Percentiles rank a stretch among this genome's conserved stretches.
phyloP scores from a whole-genome alignment of 2,329 filamentous ascomycete species.

The Cladosporium sp. region DNA sequence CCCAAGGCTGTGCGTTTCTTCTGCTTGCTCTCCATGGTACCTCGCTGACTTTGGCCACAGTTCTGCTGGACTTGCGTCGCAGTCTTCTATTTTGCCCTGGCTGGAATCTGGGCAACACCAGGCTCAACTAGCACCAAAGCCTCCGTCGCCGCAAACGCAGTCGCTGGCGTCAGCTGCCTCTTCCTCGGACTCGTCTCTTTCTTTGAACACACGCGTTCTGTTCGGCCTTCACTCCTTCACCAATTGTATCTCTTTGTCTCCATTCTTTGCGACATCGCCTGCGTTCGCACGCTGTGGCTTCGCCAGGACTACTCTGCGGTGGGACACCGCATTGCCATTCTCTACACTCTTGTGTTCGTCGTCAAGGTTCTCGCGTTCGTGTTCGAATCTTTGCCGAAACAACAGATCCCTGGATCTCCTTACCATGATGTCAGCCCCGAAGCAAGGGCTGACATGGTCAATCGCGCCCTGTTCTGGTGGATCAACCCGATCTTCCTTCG shows the following conservation, averaged over 20 bases:
- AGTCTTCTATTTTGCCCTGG: slow-evolving; percentile 1
- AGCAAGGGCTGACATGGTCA: slow-evolving; percentile 20
- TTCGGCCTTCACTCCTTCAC: slow-evolving; percentile 12
- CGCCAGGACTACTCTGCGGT: slow-evolving; percentile 24
- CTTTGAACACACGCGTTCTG: slow-evolving; percentile 11
- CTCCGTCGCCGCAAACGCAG: slow-evolving; percentile 35
- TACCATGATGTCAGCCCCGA: slow-evolving; percentile 23
- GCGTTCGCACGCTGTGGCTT: slow-evolving; percentile 19
- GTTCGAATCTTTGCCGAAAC: slow-evolving; percentile 43
- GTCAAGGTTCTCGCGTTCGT: slow-evolving; percentile 33
- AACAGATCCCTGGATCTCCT: slow-evolving; percentile 33
- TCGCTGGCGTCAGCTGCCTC: slow-evolving; percentile 40
- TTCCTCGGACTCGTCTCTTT: slow-evolving; percentile 34
- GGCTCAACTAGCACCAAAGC: slow-evolving; percentile 27
- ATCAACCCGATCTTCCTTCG: slow-evolving; percentile 29
- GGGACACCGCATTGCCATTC: slow-evolving; percentile 26
- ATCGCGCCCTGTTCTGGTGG: slow-evolving; percentile 32
- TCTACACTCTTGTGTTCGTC: slow-evolving; percentile 32
- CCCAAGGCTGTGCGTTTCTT: slow-evolving; percentile 8
- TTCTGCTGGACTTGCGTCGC: background rate
- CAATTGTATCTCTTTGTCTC: slow-evolving; percentile 12
- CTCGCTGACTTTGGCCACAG: background rate
- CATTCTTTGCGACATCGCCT: slow-evolving; percentile 10
- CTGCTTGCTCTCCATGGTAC: too few species aligned
- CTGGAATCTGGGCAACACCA: slow-evolving; percentile 5